Evolutionary conservation across 2,329 filamentous ascomycete species (phyloP), one percentile per base, ranked within the genome.

Genomic region (Penicillium aurantiogriseum): DNA sequence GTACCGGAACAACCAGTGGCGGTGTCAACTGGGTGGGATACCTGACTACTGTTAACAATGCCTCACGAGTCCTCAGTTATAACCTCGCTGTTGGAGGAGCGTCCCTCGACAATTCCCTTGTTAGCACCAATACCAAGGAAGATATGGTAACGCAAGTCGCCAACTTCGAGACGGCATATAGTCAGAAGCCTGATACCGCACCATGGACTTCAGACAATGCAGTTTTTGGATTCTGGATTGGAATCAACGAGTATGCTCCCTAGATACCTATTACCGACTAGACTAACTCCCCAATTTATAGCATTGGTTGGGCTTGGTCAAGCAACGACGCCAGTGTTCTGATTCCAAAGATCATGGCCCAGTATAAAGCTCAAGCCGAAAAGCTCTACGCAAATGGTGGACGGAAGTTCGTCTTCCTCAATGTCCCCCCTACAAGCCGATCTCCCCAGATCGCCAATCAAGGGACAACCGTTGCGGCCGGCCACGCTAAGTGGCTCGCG

Each of bases 371-470:
- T 2, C 69, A 79, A 44, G 59, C 79, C 45, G 67, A 80, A 54
- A 66, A 76, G 21, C 71, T 88, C 7, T 85, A 85, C 60, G 67
- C 72, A 2, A 73, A 76, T 2, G 85, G 85, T 0, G 79, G 79
- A 2, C 74, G 85, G 5, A 85, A 85, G 54, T 88, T 88, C 58
- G 75, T 81, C 2, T 78, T 88, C 52, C 60, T 88, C 31, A 85
- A 80, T 51, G 84, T 87, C 0, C 85, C 86, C 2, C 82, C 82
- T 1, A 64, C 62, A 0, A 66, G 65, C n/a, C 64, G 69, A 7
- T 66, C 62, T 36, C 71, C 70, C 27, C 51, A 60, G 2, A 65
- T 71, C 19, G 23, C 63, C 2, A 51, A 56, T 0, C 58, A 68
- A 43, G 69, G 69, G 1, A 15, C 60, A 6, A 56, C 56, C 4